Evolutionary conservation across 164 flowering plant species (phyloP), one percentile per base, ranked within the genome.

Genomic region (Litsea cubeba): DNA sequence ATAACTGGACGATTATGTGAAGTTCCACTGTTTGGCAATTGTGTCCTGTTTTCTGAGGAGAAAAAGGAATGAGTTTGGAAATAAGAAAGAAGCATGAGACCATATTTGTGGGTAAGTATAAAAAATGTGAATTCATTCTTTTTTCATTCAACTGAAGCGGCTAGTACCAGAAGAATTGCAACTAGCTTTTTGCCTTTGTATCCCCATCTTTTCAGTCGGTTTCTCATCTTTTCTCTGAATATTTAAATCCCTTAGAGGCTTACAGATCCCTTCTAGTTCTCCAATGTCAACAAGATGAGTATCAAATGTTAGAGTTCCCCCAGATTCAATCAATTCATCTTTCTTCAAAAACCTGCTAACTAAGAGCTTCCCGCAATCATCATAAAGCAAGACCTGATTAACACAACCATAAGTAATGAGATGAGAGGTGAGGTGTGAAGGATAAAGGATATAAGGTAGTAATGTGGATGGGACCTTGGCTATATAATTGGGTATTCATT

Each of bases 261-360:
- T 79, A 65, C 74, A 70, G 70, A 51, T 81, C 60, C 82, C 85
- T 63, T 87, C 83, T 22, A 73, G 79, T 77, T 86, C 89, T 14
- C 91, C 97, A 75, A 93, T 81, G 69, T 91, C 95, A 40, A 93
- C 89, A 72, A 91, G 85, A 76, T 83, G 81, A 68, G 85, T 72
- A 79, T 78, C 81, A 75, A 91, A 90, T 20, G 85, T 70, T 65
- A 95, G 68, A 18, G 88, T 79, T 78, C 86, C 92, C 23, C 95
- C 95, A 32, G 87, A 75, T 69, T 68, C 76, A 57, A 95, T 79
- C 30, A 75, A 79, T 76, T 92, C 95, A 35, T 84, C 89, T 12
- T 81, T 84, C 79, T 88, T 91, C 85, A 91, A 63, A 20, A 85
- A 77, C 80, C 85, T 90, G 68, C 87, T 84, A 18, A 85, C 88